Conservation (phyloP, 1,139 yeast genomes). For the Hemisphaericaspora xylofermentans region DNA sequence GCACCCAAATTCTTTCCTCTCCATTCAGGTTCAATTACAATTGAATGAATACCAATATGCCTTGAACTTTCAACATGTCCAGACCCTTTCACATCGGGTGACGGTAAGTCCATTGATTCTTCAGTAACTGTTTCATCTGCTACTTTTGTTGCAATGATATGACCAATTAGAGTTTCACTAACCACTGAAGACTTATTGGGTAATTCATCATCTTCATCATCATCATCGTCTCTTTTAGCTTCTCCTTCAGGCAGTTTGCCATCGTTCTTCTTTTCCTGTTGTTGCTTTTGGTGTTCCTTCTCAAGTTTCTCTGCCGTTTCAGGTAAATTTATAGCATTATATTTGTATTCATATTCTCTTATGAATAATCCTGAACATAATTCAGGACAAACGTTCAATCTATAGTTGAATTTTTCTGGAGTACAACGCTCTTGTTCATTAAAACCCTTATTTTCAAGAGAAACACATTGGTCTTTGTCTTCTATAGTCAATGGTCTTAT, state of each 20-base stretch:
- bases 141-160: conserved; percentile 80
- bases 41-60: conserved; percentile 77
- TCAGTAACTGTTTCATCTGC: conserved; percentile 52
- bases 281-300: conserved; percentile 22
- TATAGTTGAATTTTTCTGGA: conserved; percentile 60
- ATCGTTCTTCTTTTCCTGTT: conserved; percentile 17
- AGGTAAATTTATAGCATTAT: conserved; percentile 46
- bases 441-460: conserved; percentile 70
- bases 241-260: conserved; percentile 19
- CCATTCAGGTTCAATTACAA: conserved; percentile 76
- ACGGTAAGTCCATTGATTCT: conserved; percentile 66
- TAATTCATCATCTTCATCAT: conserved; percentile 35
- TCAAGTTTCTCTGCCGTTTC: conserved; percentile 39
- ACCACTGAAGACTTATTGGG: conserved; percentile 53
- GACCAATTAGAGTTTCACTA: conserved; percentile 76
- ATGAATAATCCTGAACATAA: conserved; percentile 83
- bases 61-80: conserved; percentile 80
- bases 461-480: conserved; percentile 62
- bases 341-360: conserved; percentile 56
- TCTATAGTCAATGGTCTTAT: conserved; percentile 77
- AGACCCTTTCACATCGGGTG: conserved; percentile 47
- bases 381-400: conserved; percentile 84
- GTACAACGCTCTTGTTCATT: conserved; percentile 65
- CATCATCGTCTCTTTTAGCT: conserved; percentile 27
- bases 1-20: conserved; percentile 83